These are phyloP conservation scores for Irpex sp. DNA, from an alignment of 1,284 basidiomycete genomes.

Conservation along the genomic window DNA sequence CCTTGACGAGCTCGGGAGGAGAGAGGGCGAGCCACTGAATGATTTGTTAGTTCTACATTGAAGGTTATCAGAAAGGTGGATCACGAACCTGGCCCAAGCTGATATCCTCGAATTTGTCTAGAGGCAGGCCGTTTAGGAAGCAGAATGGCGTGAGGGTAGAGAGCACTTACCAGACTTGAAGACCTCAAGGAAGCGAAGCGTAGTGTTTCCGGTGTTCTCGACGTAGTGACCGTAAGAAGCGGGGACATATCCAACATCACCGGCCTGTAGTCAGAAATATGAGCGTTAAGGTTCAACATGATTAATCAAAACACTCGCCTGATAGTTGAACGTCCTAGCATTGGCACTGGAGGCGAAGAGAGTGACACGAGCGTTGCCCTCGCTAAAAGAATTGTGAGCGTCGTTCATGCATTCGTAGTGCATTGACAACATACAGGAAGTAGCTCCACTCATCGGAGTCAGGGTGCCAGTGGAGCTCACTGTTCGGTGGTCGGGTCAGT, in stretches of 20 bases:
- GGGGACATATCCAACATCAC: conserved; percentile 66
- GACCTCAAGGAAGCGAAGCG: conserved; percentile 59
- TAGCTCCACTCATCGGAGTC: conserved; percentile 63
- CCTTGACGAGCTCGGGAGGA: conserved; percentile 58
- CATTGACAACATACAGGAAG: conserved; percentile 31
- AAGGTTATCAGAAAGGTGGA: conserved; percentile 4
- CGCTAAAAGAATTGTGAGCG: conserved; percentile 28
- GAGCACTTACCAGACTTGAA: conserved; percentile 47
- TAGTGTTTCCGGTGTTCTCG: conserved; percentile 66
- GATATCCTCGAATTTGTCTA: conserved; percentile 56
- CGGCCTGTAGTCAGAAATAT: conserved; percentile 32
- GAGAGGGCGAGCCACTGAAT: conserved; percentile 63
- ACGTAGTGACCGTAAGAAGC: conserved; percentile 61
- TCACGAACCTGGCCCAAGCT: conserved; percentile 47
- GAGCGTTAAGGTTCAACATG: neutral
- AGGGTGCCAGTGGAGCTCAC: conserved; percentile 60
- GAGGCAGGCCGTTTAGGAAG: neutral
- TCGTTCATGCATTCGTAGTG: neutral
- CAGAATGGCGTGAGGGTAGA: neutral
- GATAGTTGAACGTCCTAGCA: conserved; percentile 64
- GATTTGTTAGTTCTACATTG: neutral
- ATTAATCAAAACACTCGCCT: conserved; percentile 28
- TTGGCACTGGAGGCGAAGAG: conserved; percentile 58
- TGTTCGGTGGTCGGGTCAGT: conserved; percentile 16
- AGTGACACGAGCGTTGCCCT: conserved; percentile 54